Evolutionary conservation across 2,329 filamentous ascomycete species (phyloP), one percentile per base, ranked within the genome.

Genomic region (Malbranchea zuffiana): DNA sequence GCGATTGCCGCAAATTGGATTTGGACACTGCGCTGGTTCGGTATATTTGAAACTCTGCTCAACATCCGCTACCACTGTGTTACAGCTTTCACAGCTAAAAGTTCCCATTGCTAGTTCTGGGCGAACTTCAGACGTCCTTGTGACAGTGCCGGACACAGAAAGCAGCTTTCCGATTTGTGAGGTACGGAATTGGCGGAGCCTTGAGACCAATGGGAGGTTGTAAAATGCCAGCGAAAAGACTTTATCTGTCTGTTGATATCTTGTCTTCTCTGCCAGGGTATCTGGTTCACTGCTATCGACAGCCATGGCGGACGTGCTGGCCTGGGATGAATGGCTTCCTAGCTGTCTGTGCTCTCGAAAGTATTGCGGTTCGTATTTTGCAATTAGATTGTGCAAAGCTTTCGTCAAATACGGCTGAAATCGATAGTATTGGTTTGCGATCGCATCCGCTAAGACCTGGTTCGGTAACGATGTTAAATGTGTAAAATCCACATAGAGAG

Each of bases 21-120:
- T 96, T 6, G 90, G 88, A 50, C 90, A 98, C 64, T 95, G 85
- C 3, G 86, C 88, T 1, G 90, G 90, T 56, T 98, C 90, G 0
- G 88, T 95, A 61, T 95, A 98, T 53, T 86, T 78, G 66, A 98
- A 98, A 0, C 85, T 94, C 64, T 98, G 90, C 61, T 98, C 90
- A 18, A 98, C 79, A 54, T 95, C 92, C 24, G 83, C 79, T 4
- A 94, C 76, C 1, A 87, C 77, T 3, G 77, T 79, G 47, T 83
- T 81, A 65, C 90, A 98, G 32, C 72, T 75, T 57, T 95, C 83
- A 60, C 90, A 98, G 39, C 80, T 76, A 52, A 98, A 98, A 0
- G 90, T 95, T 4, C 83, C 90, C 15, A 93, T 69, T 2, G 86
- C 92, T 43, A 98, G 65, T 61, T 98, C 90, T 0, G 90, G 90